Evolutionary conservation across 257 asterid genomes (phyloP), one percentile per base, ranked within the genome.

Genomic region (Cruciata laevipes): DNA sequence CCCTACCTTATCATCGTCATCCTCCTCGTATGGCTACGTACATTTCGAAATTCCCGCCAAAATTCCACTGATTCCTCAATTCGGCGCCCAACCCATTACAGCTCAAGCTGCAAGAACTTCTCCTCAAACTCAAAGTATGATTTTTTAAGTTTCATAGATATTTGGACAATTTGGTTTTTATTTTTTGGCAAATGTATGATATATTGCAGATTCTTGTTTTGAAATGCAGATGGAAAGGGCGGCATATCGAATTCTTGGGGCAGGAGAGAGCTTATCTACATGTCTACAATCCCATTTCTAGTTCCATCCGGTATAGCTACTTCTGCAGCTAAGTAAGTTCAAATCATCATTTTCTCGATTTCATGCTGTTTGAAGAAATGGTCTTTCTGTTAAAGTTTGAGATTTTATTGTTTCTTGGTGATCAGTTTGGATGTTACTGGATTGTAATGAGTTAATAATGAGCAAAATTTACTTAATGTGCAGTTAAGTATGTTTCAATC

Each of bases 211-310:
- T 71, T 74, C 31, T 47, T 63, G 56, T 30, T 8, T 38, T 70
- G 40, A 58, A 51, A 13, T 52, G 66, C 70, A 81, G 83, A 21
- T 47, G 55, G 55, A 47, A 47, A 66, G 64, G 18, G 52, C 21
- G 30, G 70, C 30, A 18, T 31, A 25, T 62, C 69, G 6, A 60
- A 62, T 71, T 33, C 65, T 30, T 57, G 76, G 68, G 79, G 91
- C 64, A 86, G 95, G 84, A 88, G 97, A 76, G 77, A 66, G 68
- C 75, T 88, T 37, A 33, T 88, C 67, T 82, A 67, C 73, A 17
- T 81, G 61, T 77, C 87, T 11, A 70, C 86, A 52, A 37, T 89
- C 71, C 75, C 95, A 75, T 74, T 88, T 70, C 71, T 90, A 68
- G 17, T 79, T 51, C 87, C 90, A 30, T 70, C 21, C 31, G 69